A percentile compares a stretch with the other conserved stretches of the same genome.
Evolutionary conservation across 768 basidiomycete species (phyloP).

Genomic region (Termitomyces sp.): DNA sequence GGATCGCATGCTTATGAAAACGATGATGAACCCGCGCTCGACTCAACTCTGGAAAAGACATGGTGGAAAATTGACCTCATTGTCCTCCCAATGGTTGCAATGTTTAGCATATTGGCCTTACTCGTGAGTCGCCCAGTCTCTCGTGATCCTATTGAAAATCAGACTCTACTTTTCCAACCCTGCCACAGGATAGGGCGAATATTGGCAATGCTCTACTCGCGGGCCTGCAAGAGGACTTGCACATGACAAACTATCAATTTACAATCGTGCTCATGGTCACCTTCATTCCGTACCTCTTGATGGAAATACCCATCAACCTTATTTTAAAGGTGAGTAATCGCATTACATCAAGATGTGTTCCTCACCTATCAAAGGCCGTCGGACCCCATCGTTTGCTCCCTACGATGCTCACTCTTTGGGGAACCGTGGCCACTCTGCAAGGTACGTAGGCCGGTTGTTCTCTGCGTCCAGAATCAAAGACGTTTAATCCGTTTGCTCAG

Average conservation of each 20-base stretch:
- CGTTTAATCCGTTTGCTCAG: neutral
- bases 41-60: neutral
- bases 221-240: neutral
- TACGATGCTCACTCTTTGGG: neutral
- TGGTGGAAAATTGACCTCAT: neutral
- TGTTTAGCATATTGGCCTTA: neutral
- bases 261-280: neutral
- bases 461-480: neutral
- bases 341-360: neutral
- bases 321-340: neutral
- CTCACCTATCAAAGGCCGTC: neutral
- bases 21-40: neutral
- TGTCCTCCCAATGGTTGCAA: neutral
- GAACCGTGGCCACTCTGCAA: neutral
- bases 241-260: neutral
- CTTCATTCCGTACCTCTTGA: neutral
- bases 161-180: neutral
- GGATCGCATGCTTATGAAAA: neutral
- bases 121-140: neutral
- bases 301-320: neutral
- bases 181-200: neutral
- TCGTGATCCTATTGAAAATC: neutral
- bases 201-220: neutral
- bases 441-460: neutral
- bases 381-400: neutral